These are phyloP conservation scores for Penicillium daleae DNA, from an alignment of 495 filamentous ascomycete genomes.

Conservation along the genomic window DNA sequence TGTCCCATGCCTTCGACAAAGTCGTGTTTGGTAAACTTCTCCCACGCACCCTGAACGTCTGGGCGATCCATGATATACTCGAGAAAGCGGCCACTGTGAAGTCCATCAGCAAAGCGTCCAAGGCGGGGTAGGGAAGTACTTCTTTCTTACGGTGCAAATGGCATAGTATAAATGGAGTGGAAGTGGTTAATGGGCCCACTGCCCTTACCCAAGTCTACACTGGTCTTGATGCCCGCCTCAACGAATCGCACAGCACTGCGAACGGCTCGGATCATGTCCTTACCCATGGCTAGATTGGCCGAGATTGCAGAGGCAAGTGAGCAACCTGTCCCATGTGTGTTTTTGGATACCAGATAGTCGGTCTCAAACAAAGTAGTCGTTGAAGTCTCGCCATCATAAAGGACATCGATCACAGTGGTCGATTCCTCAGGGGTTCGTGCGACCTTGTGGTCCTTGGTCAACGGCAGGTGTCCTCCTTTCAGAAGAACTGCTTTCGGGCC, in stretches of 20 bases:
- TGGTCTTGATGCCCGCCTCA: conserved; percentile 80
- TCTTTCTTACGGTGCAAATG: conserved; percentile 75
- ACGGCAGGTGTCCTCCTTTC: conserved; percentile 90
- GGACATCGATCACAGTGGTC: conserved; percentile 71
- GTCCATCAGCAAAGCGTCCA: background rate
- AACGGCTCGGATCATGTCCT: conserved; percentile 64
- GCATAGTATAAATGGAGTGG: conserved; percentile 77
- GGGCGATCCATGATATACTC: conserved; percentile 78
- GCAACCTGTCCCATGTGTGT: conserved; percentile 96
- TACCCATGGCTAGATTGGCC: conserved; percentile 76
- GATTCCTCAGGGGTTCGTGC: conserved; percentile 60
- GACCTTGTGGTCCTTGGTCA: conserved; percentile 60
- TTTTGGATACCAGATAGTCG: conserved; percentile 67
- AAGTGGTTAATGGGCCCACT: conserved; percentile 94
- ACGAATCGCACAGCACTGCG: conserved; percentile 75
- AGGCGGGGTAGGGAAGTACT: background rate
- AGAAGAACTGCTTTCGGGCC: conserved; percentile 82
- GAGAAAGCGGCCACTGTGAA: conserved; percentile 73
- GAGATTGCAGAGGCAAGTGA: conserved; percentile 94
- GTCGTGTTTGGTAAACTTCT: conserved; percentile 72
- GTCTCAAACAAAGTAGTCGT: conserved; percentile 61
- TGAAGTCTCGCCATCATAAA: conserved; percentile 61
- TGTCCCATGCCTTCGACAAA: conserved; percentile 79
- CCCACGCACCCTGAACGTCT: conserved; percentile 73
- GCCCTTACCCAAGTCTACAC: conserved; percentile 73